Evolutionary conservation across 2,329 filamentous ascomycete species (phyloP), one percentile per base, ranked within the genome.

Genomic region (Coniochaeta pulveracea): DNA sequence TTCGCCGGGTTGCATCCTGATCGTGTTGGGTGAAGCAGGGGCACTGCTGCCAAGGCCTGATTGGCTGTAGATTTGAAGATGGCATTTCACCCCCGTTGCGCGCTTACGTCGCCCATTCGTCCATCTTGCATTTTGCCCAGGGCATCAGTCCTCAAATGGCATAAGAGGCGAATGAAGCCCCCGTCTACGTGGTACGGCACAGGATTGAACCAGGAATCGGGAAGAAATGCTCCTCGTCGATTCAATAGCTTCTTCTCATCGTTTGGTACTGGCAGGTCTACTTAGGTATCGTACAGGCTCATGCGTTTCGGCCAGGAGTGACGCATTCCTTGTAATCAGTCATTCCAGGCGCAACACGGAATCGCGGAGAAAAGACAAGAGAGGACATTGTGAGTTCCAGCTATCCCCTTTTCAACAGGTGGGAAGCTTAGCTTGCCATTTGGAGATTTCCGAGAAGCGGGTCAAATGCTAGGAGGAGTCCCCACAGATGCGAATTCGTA

Each of bases 71-170:
- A 11, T 8, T 14, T 27, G 12, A 19, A 9, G 23, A 15, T 21
- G 33, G 22, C 16, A 34, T 34, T 29, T 21, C 23, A 17, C 33
- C 25, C 33, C n/a, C n/a, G n/a, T n/a, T n/a, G n/a, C n/a, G n/a
- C n/a, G n/a, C n/a, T n/a, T n/a, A n/a, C n/a, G n/a, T n/a, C n/a
- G n/a, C n/a, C n/a, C n/a, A n/a, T n/a, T n/a, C n/a, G 33, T 10
- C 25, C 18, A 19, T 17, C 21, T 19, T 22, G 25, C 17, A 33
- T 6, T 16, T n/a, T n/a, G n/a, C n/a, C n/a, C n/a, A n/a, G n/a
- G n/a, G n/a, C n/a, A n/a, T n/a, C n/a, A n/a, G n/a, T n/a, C n/a
- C n/a, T n/a, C n/a, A n/a, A n/a, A n/a, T n/a, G n/a, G n/a, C n/a
- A n/a, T n/a, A n/a, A n/a, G n/a, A n/a, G n/a, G n/a, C n/a, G n/a